Conservation (phyloP, 176 grass and related monocot species). For the Ananas comosus region DNA sequence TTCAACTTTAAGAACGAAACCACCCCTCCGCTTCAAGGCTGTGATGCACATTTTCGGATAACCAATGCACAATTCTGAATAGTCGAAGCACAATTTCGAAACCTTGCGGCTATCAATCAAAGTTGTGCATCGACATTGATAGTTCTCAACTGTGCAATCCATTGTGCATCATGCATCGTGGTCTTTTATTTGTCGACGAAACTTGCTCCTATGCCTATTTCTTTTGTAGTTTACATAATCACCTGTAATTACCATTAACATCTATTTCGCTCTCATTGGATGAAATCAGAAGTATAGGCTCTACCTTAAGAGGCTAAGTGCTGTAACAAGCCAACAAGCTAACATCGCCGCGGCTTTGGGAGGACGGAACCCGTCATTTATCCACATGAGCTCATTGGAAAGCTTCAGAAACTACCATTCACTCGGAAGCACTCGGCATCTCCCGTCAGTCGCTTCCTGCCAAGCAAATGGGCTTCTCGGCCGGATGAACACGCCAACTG, state of each 20-base stretch:
- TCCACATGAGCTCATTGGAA: conserved; percentile 37
- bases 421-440: conserved; percentile 44
- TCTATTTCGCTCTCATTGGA: conserved; percentile 2
- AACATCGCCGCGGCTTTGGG: conserved; percentile 27
- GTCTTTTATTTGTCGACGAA: neutral
- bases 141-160: too few species aligned
- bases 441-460: conserved; percentile 23
- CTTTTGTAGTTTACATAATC: neutral
- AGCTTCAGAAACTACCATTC: conserved; percentile 57
- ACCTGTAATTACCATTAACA: neutral
- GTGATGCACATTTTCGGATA: too few species aligned
- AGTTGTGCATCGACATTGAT: too few species aligned
- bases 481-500: conserved; percentile 49
- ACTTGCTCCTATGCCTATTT: neutral
- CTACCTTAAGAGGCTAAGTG: conserved; percentile 29
- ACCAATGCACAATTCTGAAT: too few species aligned
- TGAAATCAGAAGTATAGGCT: conserved; percentile 63
- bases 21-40: too few species aligned
- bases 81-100: too few species aligned
- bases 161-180: neutral
- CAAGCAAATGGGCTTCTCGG: conserved; percentile 37
- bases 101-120: too few species aligned
- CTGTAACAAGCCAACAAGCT: conserved; percentile 20
- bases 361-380: conserved; percentile 35
- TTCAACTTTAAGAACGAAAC: too few species aligned